These are phyloP conservation scores for Phytophthora sansomeana DNA, from an alignment of 352 stramenopile species.

Conservation along the genomic window DNA sequence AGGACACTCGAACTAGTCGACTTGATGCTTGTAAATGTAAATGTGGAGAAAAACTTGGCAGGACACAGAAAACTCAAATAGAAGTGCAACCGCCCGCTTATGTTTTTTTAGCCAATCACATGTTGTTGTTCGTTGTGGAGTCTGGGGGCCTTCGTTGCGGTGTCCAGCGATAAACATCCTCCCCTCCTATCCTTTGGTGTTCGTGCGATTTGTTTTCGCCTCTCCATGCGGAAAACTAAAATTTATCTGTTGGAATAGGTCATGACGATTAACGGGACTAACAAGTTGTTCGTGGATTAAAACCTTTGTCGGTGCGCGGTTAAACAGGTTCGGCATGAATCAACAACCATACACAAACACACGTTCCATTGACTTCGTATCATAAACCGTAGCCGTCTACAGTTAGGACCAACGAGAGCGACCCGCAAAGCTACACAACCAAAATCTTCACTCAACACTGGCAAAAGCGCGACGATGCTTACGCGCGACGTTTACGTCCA, in stretches of 20 bases:
- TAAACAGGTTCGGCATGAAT: no score
- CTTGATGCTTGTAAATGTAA: no score
- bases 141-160: no score
- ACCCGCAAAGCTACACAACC: conserved; percentile 6
- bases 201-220: not conserved
- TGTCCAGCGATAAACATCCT: no score
- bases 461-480: conserved; percentile 8
- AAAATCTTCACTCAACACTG: conserved; percentile 25
- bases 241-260: not conserved
- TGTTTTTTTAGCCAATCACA: no score
- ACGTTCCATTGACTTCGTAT: conserved; percentile 18
- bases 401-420: not conserved
- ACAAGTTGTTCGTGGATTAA: not conserved
- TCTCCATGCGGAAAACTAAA: not conserved
- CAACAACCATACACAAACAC: not conserved
- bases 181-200: not conserved
- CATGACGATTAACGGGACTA: not conserved
- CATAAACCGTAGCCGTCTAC: conserved; percentile 3
- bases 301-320: not conserved
- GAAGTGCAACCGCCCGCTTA: no score
- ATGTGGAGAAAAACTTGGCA: no score
- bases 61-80: no score
- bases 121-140: no score
- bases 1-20: no score
- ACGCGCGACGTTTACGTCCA: conserved; percentile 30